These are phyloP conservation scores for Suillus variegatus DNA, from an alignment of 768 basidiomycete genomes.

Conservation along the genomic window DNA sequence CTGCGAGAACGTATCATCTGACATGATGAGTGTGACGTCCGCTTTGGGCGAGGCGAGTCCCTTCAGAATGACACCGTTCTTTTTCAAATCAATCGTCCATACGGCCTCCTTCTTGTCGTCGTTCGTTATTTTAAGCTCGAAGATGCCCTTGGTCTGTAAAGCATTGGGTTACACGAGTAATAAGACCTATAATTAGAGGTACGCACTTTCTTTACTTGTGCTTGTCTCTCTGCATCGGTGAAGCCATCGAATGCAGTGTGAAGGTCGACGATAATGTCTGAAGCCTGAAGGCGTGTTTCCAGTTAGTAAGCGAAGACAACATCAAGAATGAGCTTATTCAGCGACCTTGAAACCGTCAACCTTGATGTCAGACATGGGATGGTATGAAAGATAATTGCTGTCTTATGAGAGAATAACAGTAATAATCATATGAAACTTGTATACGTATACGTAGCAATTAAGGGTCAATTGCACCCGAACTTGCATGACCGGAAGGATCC, in stretches of 20 bases:
- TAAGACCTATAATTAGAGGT: background rate
- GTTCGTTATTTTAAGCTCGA: constrained; percentile 82
- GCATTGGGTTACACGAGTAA: background rate
- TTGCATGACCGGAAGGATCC: no score
- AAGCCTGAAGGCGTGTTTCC: constrained; percentile 47
- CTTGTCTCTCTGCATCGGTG: constrained; percentile 62
- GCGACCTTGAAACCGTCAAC: constrained; percentile 72
- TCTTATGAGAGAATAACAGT: background rate
- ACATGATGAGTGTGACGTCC: constrained; percentile 80
- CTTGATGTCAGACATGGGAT: constrained; percentile 70
- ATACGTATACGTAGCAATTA: background rate
- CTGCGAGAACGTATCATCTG: constrained; percentile 72
- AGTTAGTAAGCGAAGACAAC: background rate
- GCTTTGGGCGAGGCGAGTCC: constrained; percentile 63
- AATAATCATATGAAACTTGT: background rate
- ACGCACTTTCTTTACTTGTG: constrained; percentile 74
- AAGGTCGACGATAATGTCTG: constrained; percentile 61
- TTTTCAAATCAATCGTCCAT: constrained; percentile 96
- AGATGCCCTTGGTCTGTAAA: constrained; percentile 79
- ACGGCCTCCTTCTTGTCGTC: constrained; percentile 64
- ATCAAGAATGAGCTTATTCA: background rate
- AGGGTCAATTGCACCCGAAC: background rate
- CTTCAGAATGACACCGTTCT: constrained; percentile 73
- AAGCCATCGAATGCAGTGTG: constrained; percentile 50
- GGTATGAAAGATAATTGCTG: constrained; percentile 3